Conservation (phyloP, 768 basidiomycete genomes). For the Pulveroboletus sp. region DNA sequence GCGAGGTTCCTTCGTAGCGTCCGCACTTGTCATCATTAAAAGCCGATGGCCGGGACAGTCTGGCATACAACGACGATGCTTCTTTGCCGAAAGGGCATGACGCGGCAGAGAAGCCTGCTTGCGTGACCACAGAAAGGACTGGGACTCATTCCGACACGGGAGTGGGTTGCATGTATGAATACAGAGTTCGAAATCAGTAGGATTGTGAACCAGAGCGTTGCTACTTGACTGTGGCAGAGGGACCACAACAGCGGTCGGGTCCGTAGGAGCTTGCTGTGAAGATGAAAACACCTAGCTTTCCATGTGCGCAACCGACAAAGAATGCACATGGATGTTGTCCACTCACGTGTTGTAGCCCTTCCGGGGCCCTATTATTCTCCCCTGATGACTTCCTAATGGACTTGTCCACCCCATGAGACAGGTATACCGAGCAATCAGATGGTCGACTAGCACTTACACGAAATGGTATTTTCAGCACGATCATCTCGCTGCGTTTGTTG, state of each 20-base stretch:
- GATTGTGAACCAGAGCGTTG: neutral
- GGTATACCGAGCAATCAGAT: neutral
- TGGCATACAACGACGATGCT: slow-evolving; percentile 13
- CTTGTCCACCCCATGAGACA: slow-evolving; percentile 8
- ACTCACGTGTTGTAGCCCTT: slow-evolving; percentile 13
- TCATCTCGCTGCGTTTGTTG: slow-evolving; percentile 18
- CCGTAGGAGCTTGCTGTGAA: neutral
- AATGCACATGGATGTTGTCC: neutral
- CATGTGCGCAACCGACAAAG: neutral
- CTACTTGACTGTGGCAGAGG: slow-evolving; percentile 3
- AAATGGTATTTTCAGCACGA: slow-evolving; percentile 21
- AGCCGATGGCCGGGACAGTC: slow-evolving; percentile 23
- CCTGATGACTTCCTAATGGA: slow-evolving; percentile 2
- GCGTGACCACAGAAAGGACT: slow-evolving; percentile 24
- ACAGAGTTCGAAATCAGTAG: slow-evolving; percentile 21
- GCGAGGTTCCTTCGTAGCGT: slow-evolving; percentile 21
- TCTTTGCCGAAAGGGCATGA: slow-evolving; percentile 23
- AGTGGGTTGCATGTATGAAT: slow-evolving; percentile 23
- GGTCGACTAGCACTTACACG: slow-evolving; percentile 9
- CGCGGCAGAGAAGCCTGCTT: slow-evolving; percentile 20
- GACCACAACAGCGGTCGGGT: neutral
- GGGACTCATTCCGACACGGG: slow-evolving; percentile 26
- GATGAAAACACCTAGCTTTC: neutral
- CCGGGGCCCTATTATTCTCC: slow-evolving; percentile 1
- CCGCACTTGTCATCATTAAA: slow-evolving; percentile 10